phyloP scores from a whole-genome alignment of 441 rosid species.

The Gossypium aridum region DNA sequence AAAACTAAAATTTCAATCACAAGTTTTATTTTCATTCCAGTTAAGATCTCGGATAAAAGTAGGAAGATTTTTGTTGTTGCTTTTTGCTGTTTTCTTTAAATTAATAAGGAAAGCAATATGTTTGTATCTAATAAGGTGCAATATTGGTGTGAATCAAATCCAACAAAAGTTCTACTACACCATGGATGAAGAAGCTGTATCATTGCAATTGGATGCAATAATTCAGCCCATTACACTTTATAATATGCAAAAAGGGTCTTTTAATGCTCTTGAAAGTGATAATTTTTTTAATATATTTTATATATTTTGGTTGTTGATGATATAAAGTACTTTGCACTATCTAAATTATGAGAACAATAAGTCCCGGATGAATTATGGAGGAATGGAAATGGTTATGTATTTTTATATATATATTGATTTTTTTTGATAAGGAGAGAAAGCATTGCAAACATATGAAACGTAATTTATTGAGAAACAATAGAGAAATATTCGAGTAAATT shows the following conservation, averaged over 20 bases:
- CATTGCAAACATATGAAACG: no score
- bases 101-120: neutral
- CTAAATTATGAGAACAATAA: no score
- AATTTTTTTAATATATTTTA: neutral
- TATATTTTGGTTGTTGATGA: neutral
- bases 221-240: neutral
- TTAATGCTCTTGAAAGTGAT: neutral
- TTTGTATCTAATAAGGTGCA: neutral
- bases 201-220: conserved; percentile 2
- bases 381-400: neutral
- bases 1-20: no score
- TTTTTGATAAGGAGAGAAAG: no score
- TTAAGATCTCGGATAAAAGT: no score
- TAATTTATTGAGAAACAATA: no score
- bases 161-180: neutral
- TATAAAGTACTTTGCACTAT: neutral
- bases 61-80: no score
- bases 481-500: no score
- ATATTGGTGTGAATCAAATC: neutral
- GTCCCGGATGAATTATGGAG: neutral
- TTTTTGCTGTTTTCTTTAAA: neutral
- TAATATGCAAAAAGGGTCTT: neutral
- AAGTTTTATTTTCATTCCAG: no score
- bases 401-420: no score
- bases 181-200: conserved; percentile 7